Conservation (phyloP, 2,329 filamentous ascomycete species). For the Fusarium sp. region DNA sequence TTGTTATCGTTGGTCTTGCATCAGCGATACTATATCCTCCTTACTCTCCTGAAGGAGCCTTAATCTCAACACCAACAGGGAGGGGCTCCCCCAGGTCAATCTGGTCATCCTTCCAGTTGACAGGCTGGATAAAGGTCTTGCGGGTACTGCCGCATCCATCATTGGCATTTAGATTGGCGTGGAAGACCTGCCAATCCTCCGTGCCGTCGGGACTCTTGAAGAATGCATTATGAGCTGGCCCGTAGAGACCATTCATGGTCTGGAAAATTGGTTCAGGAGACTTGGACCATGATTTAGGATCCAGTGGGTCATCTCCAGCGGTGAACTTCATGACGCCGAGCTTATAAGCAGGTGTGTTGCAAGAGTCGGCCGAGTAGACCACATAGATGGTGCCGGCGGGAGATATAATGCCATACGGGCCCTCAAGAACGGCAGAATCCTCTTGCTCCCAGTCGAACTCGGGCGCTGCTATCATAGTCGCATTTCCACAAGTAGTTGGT, state of each 20-base stretch:
- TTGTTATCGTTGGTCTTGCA: neutral
- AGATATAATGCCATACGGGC: neutral
- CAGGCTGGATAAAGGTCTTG: neutral
- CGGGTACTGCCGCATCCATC: neutral
- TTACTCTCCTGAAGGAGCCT: neutral
- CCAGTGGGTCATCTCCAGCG: neutral
- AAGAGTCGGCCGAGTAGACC: neutral
- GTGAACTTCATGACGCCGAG: neutral
- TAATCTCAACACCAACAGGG: neutral
- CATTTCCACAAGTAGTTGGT: neutral
- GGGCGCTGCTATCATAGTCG: neutral
- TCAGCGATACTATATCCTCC: neutral
- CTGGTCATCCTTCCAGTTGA: neutral
- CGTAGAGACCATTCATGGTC: neutral
- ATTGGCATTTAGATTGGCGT: neutral
- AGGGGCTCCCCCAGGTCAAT: neutral
- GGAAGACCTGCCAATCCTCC: conserved; percentile 2
- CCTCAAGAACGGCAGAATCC: neutral
- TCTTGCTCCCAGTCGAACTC: conserved; percentile 3
- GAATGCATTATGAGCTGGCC: neutral
- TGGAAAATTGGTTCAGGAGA: neutral
- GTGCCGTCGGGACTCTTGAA: conserved; percentile 1
- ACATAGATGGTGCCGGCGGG: neutral
- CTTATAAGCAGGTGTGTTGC: neutral
- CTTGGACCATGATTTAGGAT: neutral